Base-by-base conservation (phyloP, 208 protist species). In the Wallacemonas sp. region DNA sequence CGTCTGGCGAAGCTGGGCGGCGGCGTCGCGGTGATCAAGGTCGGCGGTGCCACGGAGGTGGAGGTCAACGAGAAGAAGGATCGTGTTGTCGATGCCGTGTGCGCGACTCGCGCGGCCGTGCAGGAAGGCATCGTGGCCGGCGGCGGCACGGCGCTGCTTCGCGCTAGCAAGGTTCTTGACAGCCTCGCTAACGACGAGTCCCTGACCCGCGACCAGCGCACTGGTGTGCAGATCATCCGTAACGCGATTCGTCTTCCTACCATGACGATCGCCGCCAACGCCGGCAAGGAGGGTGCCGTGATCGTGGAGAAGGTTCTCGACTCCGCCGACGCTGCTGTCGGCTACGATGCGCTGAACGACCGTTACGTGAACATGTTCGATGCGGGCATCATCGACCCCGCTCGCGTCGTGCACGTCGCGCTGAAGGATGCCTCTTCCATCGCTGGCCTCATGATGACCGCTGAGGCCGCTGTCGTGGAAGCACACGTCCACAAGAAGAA, bases 11-110 rank as follows among this genome's bases (percentile, higher is more conserved):
- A 99, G 79, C 92, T 99, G 22, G 80, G 79, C 27, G 97, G 98
- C 59, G 98, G 98, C 62, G 97, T 99, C 33, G 98, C 96, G 22
- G 91, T 99, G 27, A 95, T 99, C 80, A 96, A 96, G 68, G 94
- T 99, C 58, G 99, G 99, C 41, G 99, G 99, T 58, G 91, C 86
- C 19, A 97, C 90, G 15, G 98, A 99, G 78, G 96, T 99, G 26
- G 98, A 99, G 89, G 98, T 99, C 15, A 86, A 84, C 72, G 99
- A 99, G 90, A 99, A 98, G 91, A 99, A 99, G 85, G 99, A 99
- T 87, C 90, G 98, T 60, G 89, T 99, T 15, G 93, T 89, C 11
- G 99, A 99, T 77, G 98, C 99, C 6, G 88, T 99, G n/a, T 99
- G 98, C 81, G 97, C 99, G 11, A 99, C 98, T 1, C 88, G 97